Evolutionary conservation across 2,329 filamentous ascomycete species (phyloP), one percentile per base, ranked within the genome.

Genomic region (Penicillium capsulatum): DNA sequence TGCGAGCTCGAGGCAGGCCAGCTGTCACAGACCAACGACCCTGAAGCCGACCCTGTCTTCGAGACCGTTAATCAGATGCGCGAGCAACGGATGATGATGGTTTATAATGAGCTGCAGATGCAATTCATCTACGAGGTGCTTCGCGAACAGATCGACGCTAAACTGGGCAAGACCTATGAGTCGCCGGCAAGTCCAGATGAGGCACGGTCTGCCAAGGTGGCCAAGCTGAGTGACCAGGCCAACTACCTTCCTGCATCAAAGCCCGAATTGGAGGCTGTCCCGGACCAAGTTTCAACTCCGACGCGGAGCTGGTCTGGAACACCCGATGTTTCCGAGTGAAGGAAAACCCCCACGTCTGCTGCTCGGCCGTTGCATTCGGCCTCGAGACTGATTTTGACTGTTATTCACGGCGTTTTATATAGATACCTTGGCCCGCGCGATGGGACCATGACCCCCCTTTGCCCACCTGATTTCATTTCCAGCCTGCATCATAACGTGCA

Each of bases 41-140:
- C 72, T 8, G 67, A 73, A 32, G 58, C 66, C 17, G 90, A 96
- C 55, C 77, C 84, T 2, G 76, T 98, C 28, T 86, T 81, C 50
- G 75, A 84, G 13, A 84, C 85, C 0, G 90, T 98, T 38, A 84
- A 94, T 54, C 68, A 71, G 44, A 74, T 98, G 39, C 79, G 92
- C 31, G 80, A 91, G 63, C 92, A 98, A 71, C 79, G 92, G 13
- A 86, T 87, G 70, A 86, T 83, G 67, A 98, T 98, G 92, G 92
- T 98, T 4, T 92, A 97, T 67, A 83, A 86, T 31, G 85, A 91
- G 54, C 63, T 76, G 33, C 92, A 98, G 63, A 92, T 86, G 56
- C 67, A 79, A 26, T 96, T 97, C 62, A 78, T 98, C 41, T 97
- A 98, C 67, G 81, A 89, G 57, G 86, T 94, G 1, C 65, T 96